phyloP scores from a whole-genome alignment of 108 stramenopile species.

The Discostella pseudostelligera region DNA sequence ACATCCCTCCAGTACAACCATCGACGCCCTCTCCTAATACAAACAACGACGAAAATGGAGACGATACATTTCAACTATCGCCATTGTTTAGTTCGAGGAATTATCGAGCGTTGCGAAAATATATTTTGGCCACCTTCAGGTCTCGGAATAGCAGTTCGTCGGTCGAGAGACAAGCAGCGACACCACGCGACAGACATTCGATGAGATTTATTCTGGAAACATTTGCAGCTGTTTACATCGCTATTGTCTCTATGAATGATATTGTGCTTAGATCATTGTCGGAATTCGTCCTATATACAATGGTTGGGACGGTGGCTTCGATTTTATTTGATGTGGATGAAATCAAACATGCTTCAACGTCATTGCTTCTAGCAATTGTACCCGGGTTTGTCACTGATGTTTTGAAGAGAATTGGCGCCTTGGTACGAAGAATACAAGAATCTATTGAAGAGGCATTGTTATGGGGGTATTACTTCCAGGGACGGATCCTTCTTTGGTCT shows the following conservation, averaged over 20 bases:
- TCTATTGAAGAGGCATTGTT: constrained; percentile 10
- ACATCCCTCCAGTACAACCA: neutral
- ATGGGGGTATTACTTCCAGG: constrained; percentile 27
- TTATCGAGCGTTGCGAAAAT: constrained; percentile 1
- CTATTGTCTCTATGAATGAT: constrained; percentile 26
- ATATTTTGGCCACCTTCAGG: neutral
- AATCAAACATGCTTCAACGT: constrained; percentile 12
- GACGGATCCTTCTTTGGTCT: constrained; percentile 23
- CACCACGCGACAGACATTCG: constrained; percentile 1
- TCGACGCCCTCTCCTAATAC: constrained; percentile 1
- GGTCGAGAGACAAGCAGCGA: neutral
- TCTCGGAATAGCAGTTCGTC: neutral
- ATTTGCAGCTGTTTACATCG: constrained; percentile 17
- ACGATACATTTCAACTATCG: constrained; percentile 9
- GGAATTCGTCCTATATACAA: constrained; percentile 4
- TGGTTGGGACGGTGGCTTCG: constrained; percentile 11
- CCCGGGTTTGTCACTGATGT: neutral
- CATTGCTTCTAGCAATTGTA: constrained; percentile 4
- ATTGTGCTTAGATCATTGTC: constrained; percentile 13
- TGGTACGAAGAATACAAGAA: neutral
- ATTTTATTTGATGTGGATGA: constrained; percentile 26
- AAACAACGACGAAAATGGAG: neutral
- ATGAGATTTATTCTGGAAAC: constrained; percentile 34
- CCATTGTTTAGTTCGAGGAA: constrained; percentile 29
- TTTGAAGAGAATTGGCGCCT: neutral